phyloP scores from a whole-genome alignment of 805 yeast species.

The Vanderwaltozyma polyspora region DNA sequence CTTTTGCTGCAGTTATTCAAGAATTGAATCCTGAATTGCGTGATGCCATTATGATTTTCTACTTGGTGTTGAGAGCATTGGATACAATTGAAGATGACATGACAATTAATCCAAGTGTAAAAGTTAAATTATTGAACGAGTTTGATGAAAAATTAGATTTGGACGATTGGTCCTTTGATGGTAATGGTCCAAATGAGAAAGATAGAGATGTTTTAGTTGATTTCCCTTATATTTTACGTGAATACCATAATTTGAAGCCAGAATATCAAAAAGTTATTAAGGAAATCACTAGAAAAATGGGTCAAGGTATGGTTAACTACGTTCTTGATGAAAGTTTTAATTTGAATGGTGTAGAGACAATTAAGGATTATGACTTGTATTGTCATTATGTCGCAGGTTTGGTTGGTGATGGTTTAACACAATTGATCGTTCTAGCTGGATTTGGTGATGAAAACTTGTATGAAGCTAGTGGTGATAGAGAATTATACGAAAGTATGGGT shows the following conservation, averaged over 20 bases:
- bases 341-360: slow-evolving; percentile 63
- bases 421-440: slow-evolving; percentile 62
- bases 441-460: slow-evolving; percentile 47
- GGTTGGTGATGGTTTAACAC: slow-evolving; percentile 92
- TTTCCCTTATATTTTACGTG: slow-evolving; percentile 57
- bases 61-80: slow-evolving; percentile 75
- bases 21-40: slow-evolving; percentile 87
- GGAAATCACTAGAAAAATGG: slow-evolving; percentile 78
- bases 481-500: slow-evolving; percentile 79
- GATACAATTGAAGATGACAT: slow-evolving; percentile 96
- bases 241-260: slow-evolving; percentile 62
- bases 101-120: slow-evolving; percentile 61
- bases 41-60: slow-evolving; percentile 71
- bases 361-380: slow-evolving; percentile 76
- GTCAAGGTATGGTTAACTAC: slow-evolving; percentile 96
- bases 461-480: slow-evolving; percentile 29
- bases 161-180: slow-evolving; percentile 73
- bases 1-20: slow-evolving; percentile 87
- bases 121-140: slow-evolving; percentile 59
- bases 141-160: slow-evolving; percentile 55
- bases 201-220: slow-evolving; percentile 76
- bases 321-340: slow-evolving; percentile 68
- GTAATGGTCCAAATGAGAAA: slow-evolving; percentile 62
- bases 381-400: slow-evolving; percentile 97
- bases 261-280: slow-evolving; percentile 68